Conservation (phyloP, 139 green algal species). For the Closterium sp. region DNA sequence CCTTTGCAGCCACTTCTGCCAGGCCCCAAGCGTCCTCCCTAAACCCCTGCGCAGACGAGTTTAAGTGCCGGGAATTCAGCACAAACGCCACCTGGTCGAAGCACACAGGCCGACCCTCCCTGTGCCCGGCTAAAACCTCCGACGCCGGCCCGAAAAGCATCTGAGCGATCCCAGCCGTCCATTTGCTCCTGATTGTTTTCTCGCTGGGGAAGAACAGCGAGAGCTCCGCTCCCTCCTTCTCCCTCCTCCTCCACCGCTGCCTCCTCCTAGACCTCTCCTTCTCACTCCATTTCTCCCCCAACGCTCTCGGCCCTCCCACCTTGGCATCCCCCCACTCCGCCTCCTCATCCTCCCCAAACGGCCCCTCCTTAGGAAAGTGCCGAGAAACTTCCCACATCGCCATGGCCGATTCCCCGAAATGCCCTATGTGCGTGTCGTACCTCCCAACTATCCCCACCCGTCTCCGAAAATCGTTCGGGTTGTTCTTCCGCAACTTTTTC, state of each 20-base stretch:
- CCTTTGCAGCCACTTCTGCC: neutral
- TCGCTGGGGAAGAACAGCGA: constrained; percentile 27
- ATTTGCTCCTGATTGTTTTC: constrained; percentile 6
- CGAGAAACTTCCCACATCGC: constrained; percentile 9
- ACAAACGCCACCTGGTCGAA: constrained; percentile 29
- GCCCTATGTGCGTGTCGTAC: constrained; percentile 19
- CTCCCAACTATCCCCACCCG: constrained; percentile 10
- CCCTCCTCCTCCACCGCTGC: neutral
- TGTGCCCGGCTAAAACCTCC: neutral
- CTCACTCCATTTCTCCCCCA: neutral
- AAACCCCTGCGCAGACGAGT: neutral
- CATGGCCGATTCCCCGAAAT: constrained; percentile 8
- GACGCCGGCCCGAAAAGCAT: constrained; percentile 5
- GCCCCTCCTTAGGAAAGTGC: neutral
- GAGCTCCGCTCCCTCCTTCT: constrained; percentile 7
- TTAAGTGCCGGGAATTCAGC: constrained; percentile 8
- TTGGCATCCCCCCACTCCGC: neutral
- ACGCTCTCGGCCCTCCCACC: neutral
- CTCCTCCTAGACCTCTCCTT: neutral
- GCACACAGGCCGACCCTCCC: constrained; percentile 8
- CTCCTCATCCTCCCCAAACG: neutral
- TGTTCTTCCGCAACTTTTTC: neutral
- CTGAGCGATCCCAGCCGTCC: neutral
- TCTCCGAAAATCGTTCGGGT: neutral
- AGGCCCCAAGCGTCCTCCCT: neutral